Percentiles rank a stretch among this genome's conserved stretches.
Conservation (phyloP, 169 alveolate genomes). For the Cryptosporidium sp. region DNA sequence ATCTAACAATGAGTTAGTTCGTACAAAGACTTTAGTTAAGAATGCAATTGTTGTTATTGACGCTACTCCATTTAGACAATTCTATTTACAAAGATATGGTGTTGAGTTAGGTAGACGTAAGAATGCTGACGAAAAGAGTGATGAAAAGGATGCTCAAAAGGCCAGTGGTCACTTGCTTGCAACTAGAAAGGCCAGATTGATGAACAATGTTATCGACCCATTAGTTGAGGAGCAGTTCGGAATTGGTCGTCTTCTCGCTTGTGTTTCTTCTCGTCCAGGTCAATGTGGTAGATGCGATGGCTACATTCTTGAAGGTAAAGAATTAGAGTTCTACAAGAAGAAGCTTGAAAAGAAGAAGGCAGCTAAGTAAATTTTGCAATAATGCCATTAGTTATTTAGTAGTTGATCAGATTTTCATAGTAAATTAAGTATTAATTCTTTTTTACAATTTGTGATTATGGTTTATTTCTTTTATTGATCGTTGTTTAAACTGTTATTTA, state of each 20-base stretch:
- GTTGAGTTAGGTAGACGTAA: constrained; percentile 84
- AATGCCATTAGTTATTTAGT: constrained; percentile 11
- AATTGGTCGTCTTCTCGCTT: constrained; percentile 96
- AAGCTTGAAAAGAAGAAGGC: constrained; percentile 96
- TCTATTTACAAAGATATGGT: constrained; percentile 92
- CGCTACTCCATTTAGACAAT: constrained; percentile 98
- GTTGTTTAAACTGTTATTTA: not conserved
- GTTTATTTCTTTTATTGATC: not conserved
- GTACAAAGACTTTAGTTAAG: constrained; percentile 98
- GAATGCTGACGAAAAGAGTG: constrained; percentile 80
- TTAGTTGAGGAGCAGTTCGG: constrained; percentile 95
- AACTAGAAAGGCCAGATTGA: constrained; percentile 82
- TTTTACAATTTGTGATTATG: not conserved
- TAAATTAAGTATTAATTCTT: constrained; percentile 22
- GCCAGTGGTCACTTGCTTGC: constrained; percentile 79
- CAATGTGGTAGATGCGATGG: constrained; percentile 98
- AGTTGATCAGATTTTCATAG: constrained; percentile 35
- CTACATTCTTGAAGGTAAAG: constrained; percentile 97
- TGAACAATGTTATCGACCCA: constrained; percentile 84
- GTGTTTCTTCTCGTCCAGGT: constrained; percentile 98
- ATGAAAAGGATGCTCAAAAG: constrained; percentile 78
- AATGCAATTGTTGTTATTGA: constrained; percentile 97
- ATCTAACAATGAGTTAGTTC: constrained; percentile 98
- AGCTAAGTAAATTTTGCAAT: constrained; percentile 72
- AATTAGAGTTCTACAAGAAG: constrained; percentile 96